A percentile compares a stretch with the other conserved stretches of the same genome.
These are phyloP conservation scores for Paracorniculantispora psalliotae DNA, from an alignment of 2,329 filamentous ascomycete genomes.

Conservation along the genomic window DNA sequence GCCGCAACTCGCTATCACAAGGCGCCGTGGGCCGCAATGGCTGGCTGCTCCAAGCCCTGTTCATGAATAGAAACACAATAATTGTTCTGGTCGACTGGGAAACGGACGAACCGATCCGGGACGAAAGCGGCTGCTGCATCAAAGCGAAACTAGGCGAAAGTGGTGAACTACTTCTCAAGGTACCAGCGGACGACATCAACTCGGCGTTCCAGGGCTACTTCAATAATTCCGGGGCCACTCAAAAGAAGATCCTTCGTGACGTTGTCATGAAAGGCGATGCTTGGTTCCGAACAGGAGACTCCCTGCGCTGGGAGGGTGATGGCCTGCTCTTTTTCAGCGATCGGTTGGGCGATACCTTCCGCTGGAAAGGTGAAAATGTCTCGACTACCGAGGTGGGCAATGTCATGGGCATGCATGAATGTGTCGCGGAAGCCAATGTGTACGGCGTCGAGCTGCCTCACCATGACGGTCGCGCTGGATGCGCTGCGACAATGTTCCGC, in stretches of 20 bases:
- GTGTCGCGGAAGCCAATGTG: constrained; percentile 73
- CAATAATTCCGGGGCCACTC: constrained; percentile 65
- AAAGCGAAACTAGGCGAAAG: constrained; percentile 48
- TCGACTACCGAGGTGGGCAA: constrained; percentile 76
- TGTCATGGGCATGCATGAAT: constrained; percentile 61
- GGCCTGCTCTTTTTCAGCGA: constrained; percentile 77
- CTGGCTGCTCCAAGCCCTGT: constrained; percentile 50
- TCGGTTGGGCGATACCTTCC: constrained; percentile 71
- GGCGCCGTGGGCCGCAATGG: constrained; percentile 76
- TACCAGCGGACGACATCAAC: constrained; percentile 56
- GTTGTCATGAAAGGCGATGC: constrained; percentile 72
- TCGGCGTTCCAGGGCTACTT: constrained; percentile 77
- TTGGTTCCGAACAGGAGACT: constrained; percentile 79
- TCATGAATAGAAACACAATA: constrained; percentile 49
- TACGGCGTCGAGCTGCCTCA: constrained; percentile 76
- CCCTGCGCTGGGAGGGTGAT: constrained; percentile 65
- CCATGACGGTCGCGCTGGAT: constrained; percentile 83
- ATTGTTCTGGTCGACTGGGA: constrained; percentile 56
- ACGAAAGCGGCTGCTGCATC: constrained; percentile 65
- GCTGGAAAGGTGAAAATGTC: constrained; percentile 81
- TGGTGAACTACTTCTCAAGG: constrained; percentile 69
- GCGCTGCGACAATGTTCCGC: constrained; percentile 62
- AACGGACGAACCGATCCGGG: background rate
- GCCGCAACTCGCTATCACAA: constrained; percentile 63
- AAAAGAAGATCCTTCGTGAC: constrained; percentile 67